Evolutionary conservation across 2,329 filamentous ascomycete genomes (phyloP).

Genomic region (Beauveria sp.): DNA sequence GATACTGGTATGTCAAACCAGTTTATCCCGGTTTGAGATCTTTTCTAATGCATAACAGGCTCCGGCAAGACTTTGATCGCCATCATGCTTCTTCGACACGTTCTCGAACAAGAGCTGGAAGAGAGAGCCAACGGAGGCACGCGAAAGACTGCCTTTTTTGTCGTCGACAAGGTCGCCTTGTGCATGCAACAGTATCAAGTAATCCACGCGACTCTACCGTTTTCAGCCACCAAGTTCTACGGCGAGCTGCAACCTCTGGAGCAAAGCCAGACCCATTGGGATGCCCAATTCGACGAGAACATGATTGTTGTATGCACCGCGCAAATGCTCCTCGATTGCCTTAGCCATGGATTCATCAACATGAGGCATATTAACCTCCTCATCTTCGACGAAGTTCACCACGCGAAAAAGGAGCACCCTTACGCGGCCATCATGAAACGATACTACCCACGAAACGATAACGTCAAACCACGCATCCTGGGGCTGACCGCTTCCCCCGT

Average conservation of each 20-base stretch:
- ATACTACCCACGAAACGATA: constrained; percentile 56
- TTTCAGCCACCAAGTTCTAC: constrained; percentile 65
- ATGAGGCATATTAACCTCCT: constrained; percentile 84
- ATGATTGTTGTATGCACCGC: constrained; percentile 91
- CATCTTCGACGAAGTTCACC: constrained; percentile 94
- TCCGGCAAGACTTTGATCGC: constrained; percentile 97
- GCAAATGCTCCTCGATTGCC: constrained; percentile 71
- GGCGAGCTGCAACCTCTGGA: constrained; percentile 53
- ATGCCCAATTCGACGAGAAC: constrained; percentile 49
- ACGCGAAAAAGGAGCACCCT: constrained; percentile 87
- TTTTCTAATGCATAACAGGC: constrained; percentile 38
- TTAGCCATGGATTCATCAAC: constrained; percentile 69
- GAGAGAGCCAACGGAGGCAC: constrained; percentile 52
- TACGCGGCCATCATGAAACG: constrained; percentile 88
- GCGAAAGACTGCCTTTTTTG: constrained; percentile 71
- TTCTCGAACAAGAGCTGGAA: constrained; percentile 70
- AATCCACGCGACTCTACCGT: constrained; percentile 70
- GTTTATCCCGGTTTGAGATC: too few relatives aligned
- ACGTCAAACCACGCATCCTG: constrained; percentile 61
- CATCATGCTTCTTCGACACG: constrained; percentile 70
- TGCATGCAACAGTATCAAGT: constrained; percentile 86
- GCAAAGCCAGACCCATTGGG: constrained; percentile 40
- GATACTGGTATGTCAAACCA: constrained; percentile 59
- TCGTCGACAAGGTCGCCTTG: constrained; percentile 83
- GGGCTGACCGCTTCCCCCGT: constrained; percentile 97